A percentile compares a stretch with the other conserved stretches of the same genome.
These are phyloP conservation scores for Fusarium decemcellulare DNA, from an alignment of 2,329 filamentous ascomycete species.

Conservation along the genomic window DNA sequence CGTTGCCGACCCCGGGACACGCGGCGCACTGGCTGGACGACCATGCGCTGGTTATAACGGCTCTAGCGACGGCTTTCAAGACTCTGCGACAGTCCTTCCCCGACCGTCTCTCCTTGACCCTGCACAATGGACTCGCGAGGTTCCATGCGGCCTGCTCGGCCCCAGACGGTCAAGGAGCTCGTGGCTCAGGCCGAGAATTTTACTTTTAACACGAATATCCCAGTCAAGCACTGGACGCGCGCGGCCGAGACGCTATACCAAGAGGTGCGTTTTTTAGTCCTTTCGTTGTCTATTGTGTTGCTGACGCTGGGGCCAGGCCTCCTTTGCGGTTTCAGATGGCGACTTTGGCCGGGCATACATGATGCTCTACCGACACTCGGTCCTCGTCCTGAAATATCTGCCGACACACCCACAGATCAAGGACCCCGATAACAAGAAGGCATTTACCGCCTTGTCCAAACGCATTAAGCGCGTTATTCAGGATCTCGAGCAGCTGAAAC, in stretches of 20 bases:
- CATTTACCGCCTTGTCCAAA: constrained; percentile 67
- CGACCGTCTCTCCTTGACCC: constrained; percentile 1
- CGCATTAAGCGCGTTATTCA: constrained; percentile 72
- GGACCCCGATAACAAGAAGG: constrained; percentile 73
- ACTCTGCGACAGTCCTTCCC: constrained; percentile 22
- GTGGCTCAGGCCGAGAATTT: constrained; percentile 82
- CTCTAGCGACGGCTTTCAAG: constrained; percentile 14
- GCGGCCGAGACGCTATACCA: constrained; percentile 84
- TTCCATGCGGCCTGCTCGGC: constrained; percentile 60
- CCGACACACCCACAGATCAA: constrained; percentile 82
- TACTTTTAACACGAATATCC: constrained; percentile 82
- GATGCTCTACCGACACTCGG: constrained; percentile 89
- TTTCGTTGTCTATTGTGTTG: neutral
- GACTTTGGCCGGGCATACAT: constrained; percentile 92
- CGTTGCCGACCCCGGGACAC: constrained; percentile 27
- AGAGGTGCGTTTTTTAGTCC: constrained; percentile 71
- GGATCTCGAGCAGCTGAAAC: constrained; percentile 84
- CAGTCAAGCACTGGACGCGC: constrained; percentile 85
- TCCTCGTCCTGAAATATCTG: constrained; percentile 84
- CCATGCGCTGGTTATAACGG: constrained; percentile 33
- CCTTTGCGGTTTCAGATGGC: constrained; percentile 87
- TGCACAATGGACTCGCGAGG: constrained; percentile 48
- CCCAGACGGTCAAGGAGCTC: constrained; percentile 82
- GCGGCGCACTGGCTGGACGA: constrained; percentile 19
- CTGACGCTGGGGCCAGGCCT: constrained; percentile 70